Percentiles rank a stretch among this genome's conserved stretches.
phyloP scores from a whole-genome alignment of 1,139 yeast species.

The Arxiozyma telluris region DNA sequence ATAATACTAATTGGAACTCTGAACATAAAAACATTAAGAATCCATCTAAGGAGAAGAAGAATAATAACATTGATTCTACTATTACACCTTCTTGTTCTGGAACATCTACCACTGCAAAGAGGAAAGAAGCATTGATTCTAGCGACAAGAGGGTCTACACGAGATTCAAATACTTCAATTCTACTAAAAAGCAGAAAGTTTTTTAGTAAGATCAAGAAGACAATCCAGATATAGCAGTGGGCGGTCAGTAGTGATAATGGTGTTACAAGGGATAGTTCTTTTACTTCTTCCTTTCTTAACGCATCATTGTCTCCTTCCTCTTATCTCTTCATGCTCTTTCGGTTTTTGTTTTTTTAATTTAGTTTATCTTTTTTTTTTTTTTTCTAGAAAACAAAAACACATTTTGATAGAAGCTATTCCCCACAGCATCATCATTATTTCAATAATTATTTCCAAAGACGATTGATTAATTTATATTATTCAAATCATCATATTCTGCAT shows the following conservation, averaged over 20 bases:
- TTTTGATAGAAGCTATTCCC: not conserved
- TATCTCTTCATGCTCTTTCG: not conserved
- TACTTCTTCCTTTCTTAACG: too few relatives aligned
- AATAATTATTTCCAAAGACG: not conserved
- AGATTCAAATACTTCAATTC: not conserved
- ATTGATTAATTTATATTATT: too few relatives aligned
- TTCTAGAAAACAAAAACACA: not conserved
- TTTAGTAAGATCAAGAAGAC: conserved; percentile 1
- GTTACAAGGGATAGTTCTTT: too few relatives aligned
- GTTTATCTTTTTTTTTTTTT: too few relatives aligned
- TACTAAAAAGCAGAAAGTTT: conserved; percentile 1
- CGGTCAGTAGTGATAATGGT: not conserved
- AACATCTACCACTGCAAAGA: not conserved
- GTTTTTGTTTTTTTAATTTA: too few relatives aligned
- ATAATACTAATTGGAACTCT: not conserved
- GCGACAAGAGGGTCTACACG: not conserved
- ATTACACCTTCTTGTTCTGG: not conserved
- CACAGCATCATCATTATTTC: not conserved
- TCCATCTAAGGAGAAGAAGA: too few relatives aligned
- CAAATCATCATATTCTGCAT: not conserved
- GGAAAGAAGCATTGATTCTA: too few relatives aligned
- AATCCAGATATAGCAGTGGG: not conserved
- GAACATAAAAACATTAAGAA: too few relatives aligned
- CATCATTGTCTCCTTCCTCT: not conserved
- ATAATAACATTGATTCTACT: not conserved